Evolutionary conservation across 768 basidiomycete species (phyloP), one percentile per base, ranked within the genome.

Genomic region (Exsudoporus frostii): DNA sequence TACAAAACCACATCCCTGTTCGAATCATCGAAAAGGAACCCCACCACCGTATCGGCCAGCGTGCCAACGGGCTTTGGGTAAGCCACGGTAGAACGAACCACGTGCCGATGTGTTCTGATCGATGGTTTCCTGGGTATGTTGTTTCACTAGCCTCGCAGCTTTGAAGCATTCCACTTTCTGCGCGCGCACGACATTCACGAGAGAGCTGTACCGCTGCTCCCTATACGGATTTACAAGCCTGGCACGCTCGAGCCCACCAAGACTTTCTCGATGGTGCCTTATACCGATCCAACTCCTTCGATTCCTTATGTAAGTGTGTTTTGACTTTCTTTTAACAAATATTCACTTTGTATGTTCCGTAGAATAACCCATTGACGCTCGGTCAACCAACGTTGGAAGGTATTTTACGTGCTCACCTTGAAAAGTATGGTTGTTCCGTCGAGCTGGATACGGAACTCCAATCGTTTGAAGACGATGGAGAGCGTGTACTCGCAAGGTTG

Each of bases 11-110:
- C 5, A 64, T 82, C 17, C 71, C 77, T 10, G 74, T 83, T 7
- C 76, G 79, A 19, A 74, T 84, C 25, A 76, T 83, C 42, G 76
- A 83, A 51, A 79, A 78, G 55, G 73, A 72, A 45, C 58, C 66
- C 0, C 46, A 66, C 0, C 67, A 71, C 10, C 69, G 63, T 15
- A 56, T 72, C 15, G 74, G 74, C 3, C 71, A 75, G 52, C 72
- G 78, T 2, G 72, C 70, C 4, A 65, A 64, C 5, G 76, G 68
- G 4, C 56, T 79, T 25, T 74, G 73, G 71, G 76, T 75, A 37
- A 32, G 67, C 27, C 51, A 8, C 15, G 14, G 22, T 27, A 3
- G 5, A 40, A 40, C 1, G 17, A 6, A 9, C 10, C n/a, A 38
- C 9, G 20, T 27, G 11, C 13, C 5, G 34, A 11, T 14, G 10